phyloP scores from a whole-genome alignment of 1,139 yeast species.

The Kazachstania sp. region DNA sequence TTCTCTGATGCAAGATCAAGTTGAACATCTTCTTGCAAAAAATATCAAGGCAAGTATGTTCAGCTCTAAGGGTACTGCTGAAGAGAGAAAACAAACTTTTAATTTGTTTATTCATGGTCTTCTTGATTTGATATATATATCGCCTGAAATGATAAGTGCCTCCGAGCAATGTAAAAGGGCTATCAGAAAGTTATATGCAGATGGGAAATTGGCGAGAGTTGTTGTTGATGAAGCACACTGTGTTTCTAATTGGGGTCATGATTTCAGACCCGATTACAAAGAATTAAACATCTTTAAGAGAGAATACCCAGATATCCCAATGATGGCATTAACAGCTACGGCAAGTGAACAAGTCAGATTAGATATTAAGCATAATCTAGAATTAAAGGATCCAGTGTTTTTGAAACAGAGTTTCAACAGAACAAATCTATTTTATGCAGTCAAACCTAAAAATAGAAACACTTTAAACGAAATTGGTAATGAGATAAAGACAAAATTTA shows the following conservation, averaged over 20 bases:
- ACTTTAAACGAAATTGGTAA: slow-evolving; percentile 55
- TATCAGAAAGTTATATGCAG: slow-evolving; percentile 48
- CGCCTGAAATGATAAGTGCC: slow-evolving; percentile 91
- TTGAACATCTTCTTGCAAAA: slow-evolving; percentile 59
- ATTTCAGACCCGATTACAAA: slow-evolving; percentile 92
- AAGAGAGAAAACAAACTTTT: slow-evolving; percentile 57
- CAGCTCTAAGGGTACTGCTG: slow-evolving; percentile 62
- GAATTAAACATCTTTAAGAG: slow-evolving; percentile 65
- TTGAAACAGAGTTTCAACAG: slow-evolving; percentile 78
- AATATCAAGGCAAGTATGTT: slow-evolving; percentile 82
- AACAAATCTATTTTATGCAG: slow-evolving; percentile 74
- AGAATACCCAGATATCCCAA: slow-evolving; percentile 70
- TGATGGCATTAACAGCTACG: slow-evolving; percentile 96
- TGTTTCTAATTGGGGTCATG: slow-evolving; percentile 99
- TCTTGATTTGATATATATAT: slow-evolving; percentile 71
- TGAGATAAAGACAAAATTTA: slow-evolving; percentile 44
- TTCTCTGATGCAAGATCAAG: slow-evolving; percentile 97
- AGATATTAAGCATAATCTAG: slow-evolving; percentile 73
- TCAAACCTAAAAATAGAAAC: slow-evolving; percentile 52
- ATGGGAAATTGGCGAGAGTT: slow-evolving; percentile 61
- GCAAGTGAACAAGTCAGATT: slow-evolving; percentile 86
- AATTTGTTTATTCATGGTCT: slow-evolving; percentile 56
- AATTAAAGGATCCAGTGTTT: slow-evolving; percentile 39
- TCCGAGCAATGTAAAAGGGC: slow-evolving; percentile 62
- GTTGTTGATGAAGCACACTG: slow-evolving; percentile 99